Percentiles rank a stretch among this genome's conserved stretches.
These are phyloP conservation scores for Saccharomyces hybrid DNA, from an alignment of 1,139 yeast species.

Conservation along the genomic window DNA sequence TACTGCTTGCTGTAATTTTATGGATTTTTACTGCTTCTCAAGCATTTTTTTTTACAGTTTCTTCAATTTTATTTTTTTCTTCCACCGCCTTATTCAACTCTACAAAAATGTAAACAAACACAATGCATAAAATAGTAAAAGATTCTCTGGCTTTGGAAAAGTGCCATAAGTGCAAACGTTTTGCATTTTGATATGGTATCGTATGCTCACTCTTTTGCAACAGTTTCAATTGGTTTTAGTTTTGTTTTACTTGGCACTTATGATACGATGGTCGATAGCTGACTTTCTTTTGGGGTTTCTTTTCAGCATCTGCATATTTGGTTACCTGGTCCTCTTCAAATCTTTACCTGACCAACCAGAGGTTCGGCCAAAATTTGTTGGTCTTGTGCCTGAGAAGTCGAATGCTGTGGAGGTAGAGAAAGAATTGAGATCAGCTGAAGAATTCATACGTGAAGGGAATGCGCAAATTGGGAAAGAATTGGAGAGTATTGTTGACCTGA, in stretches of 20 bases:
- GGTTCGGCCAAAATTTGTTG: background rate
- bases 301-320: background rate
- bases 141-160: background rate
- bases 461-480: conserved; percentile 44
- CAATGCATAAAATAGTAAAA: background rate
- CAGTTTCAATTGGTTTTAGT: background rate
- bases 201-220: background rate
- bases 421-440: background rate
- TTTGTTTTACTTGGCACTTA: background rate
- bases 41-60: background rate
- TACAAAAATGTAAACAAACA: background rate
- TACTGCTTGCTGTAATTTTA: background rate
- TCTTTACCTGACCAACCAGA: background rate
- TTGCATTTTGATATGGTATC: background rate
- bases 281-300: background rate
- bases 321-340: background rate
- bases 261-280: background rate
- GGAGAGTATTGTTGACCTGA: conserved; percentile 44
- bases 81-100: background rate
- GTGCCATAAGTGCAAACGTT: background rate
- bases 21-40: background rate
- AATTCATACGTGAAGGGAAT: conserved; percentile 28
- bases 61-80: background rate
- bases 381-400: background rate
- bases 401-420: background rate